Evolutionary conservation across 495 filamentous ascomycete genomes (phyloP).

Genomic region (Aspergillus sparsus): DNA sequence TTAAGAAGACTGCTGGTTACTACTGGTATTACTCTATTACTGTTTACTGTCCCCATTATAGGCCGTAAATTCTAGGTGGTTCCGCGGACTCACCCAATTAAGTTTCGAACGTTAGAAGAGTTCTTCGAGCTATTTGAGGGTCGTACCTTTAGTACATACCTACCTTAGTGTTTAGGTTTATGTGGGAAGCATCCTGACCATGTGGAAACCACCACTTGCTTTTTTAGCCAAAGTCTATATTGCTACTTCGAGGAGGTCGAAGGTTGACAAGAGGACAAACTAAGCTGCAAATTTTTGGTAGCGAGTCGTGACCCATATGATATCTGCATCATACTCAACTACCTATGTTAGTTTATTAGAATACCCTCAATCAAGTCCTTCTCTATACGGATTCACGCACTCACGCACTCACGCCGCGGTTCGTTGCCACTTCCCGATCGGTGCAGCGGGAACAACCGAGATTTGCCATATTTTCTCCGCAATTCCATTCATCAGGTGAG

Average conservation of each 20-base stretch:
- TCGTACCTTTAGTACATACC: no score
- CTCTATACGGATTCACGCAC: background rate
- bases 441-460: conserved; percentile 6
- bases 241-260: background rate
- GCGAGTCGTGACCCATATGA: no score
- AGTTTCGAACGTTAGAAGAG: no score
- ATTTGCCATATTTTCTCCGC: background rate
- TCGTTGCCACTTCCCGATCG: conserved; percentile 1
- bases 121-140: background rate
- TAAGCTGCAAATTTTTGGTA: no score
- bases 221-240: background rate
- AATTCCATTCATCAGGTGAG: background rate
- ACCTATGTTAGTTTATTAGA: no score
- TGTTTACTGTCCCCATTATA: no score
- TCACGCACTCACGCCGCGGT: background rate
- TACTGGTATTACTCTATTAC: background rate
- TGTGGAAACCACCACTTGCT: background rate
- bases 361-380: no score
- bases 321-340: no score
- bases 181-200: conserved; percentile 4
- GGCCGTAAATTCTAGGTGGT: background rate
- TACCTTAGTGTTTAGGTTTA: background rate
- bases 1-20: background rate
- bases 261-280: background rate
- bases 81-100: background rate